Evolutionary conservation across 1,284 basidiomycete species (phyloP).

Genomic region (Cryptococcus amylolentus): DNA sequence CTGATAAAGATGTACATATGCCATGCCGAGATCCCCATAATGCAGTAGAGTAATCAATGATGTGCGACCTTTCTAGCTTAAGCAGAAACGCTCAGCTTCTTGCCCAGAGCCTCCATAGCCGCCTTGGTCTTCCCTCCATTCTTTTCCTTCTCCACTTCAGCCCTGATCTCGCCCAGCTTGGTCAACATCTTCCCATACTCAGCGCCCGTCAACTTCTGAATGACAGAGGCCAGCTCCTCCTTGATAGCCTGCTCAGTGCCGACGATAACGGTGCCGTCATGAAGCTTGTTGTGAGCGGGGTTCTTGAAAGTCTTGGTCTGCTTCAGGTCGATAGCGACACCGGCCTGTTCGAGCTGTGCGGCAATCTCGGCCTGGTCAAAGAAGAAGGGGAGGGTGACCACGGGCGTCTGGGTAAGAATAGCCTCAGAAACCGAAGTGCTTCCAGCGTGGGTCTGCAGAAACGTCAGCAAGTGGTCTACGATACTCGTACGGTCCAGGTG

Average conservation of each 20-base stretch:
- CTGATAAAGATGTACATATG: too few relatives aligned
- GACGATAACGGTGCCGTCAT: conserved; percentile 24
- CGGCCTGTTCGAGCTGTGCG: background rate
- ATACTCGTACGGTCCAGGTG: background rate
- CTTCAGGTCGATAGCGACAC: conserved; percentile 18
- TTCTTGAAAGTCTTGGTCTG: conserved; percentile 22
- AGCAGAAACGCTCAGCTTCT: too few relatives aligned
- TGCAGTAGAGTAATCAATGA: too few relatives aligned
- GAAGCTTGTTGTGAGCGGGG: conserved; percentile 15
- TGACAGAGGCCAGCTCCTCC: conserved; percentile 17
- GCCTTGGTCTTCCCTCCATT: conserved; percentile 12
- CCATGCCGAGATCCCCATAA: too few relatives aligned
- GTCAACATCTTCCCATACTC: conserved; percentile 18
- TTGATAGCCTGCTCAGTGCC: conserved; percentile 30
- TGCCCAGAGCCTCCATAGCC: conserved; percentile 18
- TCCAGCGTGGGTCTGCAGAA: conserved; percentile 20
- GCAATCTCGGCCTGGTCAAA: conserved; percentile 28
- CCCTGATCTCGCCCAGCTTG: conserved; percentile 18
- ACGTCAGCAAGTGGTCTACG: too few relatives aligned
- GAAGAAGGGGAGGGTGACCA: conserved; percentile 22
- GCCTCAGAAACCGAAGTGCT: conserved; percentile 11
- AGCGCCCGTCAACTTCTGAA: conserved; percentile 8
- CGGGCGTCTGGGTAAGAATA: conserved; percentile 14
- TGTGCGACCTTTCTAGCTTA: too few relatives aligned
- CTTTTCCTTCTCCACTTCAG: conserved; percentile 11